Evolutionary conservation across 768 basidiomycete genomes (phyloP).

Genomic region (Scleroderma bovista): DNA sequence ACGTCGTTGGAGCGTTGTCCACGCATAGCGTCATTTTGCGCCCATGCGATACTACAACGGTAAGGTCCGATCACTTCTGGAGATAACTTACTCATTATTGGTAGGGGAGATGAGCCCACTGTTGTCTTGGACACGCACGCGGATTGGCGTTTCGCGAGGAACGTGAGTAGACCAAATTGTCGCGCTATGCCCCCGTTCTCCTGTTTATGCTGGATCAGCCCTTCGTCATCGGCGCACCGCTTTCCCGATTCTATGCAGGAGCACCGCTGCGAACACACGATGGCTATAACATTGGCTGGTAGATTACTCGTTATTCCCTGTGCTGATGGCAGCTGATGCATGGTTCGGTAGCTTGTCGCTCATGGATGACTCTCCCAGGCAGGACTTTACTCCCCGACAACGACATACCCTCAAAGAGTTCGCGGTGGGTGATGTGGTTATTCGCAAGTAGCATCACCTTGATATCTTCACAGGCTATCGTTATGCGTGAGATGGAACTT

Average conservation of each 20-base stretch:
- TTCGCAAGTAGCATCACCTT: neutral
- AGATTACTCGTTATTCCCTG: conserved; percentile 19
- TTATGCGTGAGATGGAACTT: conserved; percentile 92
- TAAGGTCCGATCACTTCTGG: conserved; percentile 20
- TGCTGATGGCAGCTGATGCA: conserved; percentile 1
- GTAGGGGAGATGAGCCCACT: conserved; percentile 80
- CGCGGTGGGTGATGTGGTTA: conserved; percentile 41
- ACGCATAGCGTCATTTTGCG: conserved; percentile 71
- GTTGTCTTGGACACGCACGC: conserved; percentile 70
- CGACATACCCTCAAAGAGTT: conserved; percentile 93
- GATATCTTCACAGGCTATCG: conserved; percentile 50
- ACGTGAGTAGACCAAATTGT: conserved; percentile 43
- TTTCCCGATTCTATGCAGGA: conserved; percentile 87
- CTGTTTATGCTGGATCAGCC: conserved; percentile 42
- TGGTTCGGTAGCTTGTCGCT: conserved; percentile 57
- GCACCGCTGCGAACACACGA: conserved; percentile 86
- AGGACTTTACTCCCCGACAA: conserved; percentile 84
- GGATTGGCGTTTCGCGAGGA: conserved; percentile 88
- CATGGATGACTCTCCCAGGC: conserved; percentile 75
- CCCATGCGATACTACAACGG: conserved; percentile 79
- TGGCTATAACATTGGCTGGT: conserved; percentile 86
- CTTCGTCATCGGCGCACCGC: conserved; percentile 56
- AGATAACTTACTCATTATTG: conserved; percentile 2
- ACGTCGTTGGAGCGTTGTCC: conserved; percentile 39
- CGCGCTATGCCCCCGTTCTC: neutral